Base-by-base conservation (phyloP, 768 basidiomycete species). In the Boletus reticulatus region DNA sequence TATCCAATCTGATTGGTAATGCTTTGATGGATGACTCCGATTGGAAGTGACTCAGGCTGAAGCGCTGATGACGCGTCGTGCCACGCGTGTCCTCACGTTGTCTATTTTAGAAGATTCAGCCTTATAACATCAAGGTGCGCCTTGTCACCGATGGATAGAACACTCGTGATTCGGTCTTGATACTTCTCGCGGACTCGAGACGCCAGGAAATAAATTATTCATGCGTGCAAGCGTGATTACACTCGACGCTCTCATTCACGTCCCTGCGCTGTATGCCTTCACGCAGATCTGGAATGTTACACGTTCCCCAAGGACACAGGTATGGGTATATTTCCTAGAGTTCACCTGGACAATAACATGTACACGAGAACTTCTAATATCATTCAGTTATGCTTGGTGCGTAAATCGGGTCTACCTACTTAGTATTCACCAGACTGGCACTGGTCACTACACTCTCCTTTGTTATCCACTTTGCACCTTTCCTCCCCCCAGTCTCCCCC, bases 361-460 rank as follows among this genome's bases (percentile, higher is more conserved):
- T 22, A 87, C 89, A 2, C 68, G 94, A 95, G 0, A 94, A 98
- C 68, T 96, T 96, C 64, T 94, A 98, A 72, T 97, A 94, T 69
- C 98, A 97, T 67, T 89, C 89, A 3, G 83, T 95, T 59, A 94
- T 96, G 91, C 84, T 98, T 46, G 95, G 89, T 83, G 64, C 62
- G 75, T 74, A 29, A 42, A 20, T 58, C 67, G 0, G 50, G 24
- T 39, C 11, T 12, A 13, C 16, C 12, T 31, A 3, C 39, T 52
- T n/a, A n/a, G n/a, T n/a, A 14, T 91, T 96, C 69, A 57, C 84
- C 55, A 83, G 81, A 37, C 79, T 96, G 24, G 90, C 78, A 0
- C 20, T 80, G 12, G 76, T 83, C 17, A 94, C 92, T 2, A 51
- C 77, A 24, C 55, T 76, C 16, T 79, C 90, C 4, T 90, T 95